Base-by-base conservation (phyloP, 805 yeast genomes). In the Yarrowia sp. region DNA sequence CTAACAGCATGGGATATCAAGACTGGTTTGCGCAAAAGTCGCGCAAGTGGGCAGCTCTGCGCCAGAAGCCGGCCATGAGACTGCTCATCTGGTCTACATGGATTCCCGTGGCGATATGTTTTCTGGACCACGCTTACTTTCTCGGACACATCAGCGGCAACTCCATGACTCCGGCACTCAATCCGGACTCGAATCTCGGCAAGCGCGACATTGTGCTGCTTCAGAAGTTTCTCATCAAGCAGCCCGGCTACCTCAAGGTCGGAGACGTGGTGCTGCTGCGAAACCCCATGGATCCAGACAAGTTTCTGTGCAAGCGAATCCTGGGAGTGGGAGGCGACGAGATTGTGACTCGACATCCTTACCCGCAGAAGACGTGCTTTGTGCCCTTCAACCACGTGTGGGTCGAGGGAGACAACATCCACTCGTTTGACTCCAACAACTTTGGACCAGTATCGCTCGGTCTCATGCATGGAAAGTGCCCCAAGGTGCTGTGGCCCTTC, bases 391-490 rank as follows among this genome's bases (percentile, higher is more conserved):
- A 84, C 68, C 97, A 93, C 70, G 67, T 90, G 6, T 93, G 97
- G 97, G 91, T 91, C 0, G 97, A 93, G 72, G 98, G 98, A 6
- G 98, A 93, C 72, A 91, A 90, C 70, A 73, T 82, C 14, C 78
- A 78, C 47, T 86, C 96, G 0, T 76, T 91, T 1, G 98, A 93
- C 74, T 85, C 93, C 58, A 92, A 91, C 72, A 81, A 80, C 8
- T 93, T 88, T 75, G 98, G 98, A 0, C 96, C 97, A 0, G 81
- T 93, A 0, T 86, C 96, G 14, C 80, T 84, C 36, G 97, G 93
- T 0, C 74, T 93, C 63, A 85, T 91, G 21, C 69, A 88, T 10
- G 97, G 97, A 1, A 87, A 84, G 68, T 96, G 87, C 0, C 76
- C 82, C 1, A 73, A 75, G 46, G 78, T 92, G 0, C 72, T 91